Evolutionary conservation across 1,284 basidiomycete genomes (phyloP).

Genomic region (Ustilago crameri): DNA sequence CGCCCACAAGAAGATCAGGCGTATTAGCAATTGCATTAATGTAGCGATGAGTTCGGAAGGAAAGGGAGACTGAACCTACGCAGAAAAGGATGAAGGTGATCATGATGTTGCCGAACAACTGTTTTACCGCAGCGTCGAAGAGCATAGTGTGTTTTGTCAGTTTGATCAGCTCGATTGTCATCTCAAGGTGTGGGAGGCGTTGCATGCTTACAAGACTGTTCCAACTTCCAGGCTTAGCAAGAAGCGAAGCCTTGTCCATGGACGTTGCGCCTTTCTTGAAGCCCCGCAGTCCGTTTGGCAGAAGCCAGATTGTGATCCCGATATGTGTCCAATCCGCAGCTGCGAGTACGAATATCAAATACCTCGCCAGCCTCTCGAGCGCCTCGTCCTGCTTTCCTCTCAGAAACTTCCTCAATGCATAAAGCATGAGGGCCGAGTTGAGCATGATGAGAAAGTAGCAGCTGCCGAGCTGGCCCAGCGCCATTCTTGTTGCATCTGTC

Average conservation of each 20-base stretch:
- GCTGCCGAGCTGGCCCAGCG: slow-evolving; percentile 53
- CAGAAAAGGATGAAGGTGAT: slow-evolving; percentile 60
- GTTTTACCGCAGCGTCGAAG: not conserved
- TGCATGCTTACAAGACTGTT: slow-evolving; percentile 47
- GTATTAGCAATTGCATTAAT: too few species aligned
- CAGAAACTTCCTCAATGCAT: slow-evolving; percentile 34
- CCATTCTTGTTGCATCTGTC: slow-evolving; percentile 41
- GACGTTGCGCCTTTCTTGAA: slow-evolving; percentile 5
- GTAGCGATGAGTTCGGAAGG: too few species aligned
- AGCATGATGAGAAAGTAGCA: slow-evolving; percentile 62
- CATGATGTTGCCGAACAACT: slow-evolving; percentile 61
- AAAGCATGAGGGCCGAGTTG: slow-evolving; percentile 54
- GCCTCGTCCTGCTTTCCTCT: slow-evolving; percentile 16
- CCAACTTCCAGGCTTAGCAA: slow-evolving; percentile 38
- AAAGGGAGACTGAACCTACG: slow-evolving; percentile 21
- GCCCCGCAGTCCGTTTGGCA: slow-evolving; percentile 47
- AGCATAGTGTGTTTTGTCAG: slow-evolving; percentile 1
- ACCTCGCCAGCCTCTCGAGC: slow-evolving; percentile 40
- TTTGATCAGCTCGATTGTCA: not conserved
- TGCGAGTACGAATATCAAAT: slow-evolving; percentile 52
- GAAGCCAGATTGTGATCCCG: slow-evolving; percentile 47
- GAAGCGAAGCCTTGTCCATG: slow-evolving; percentile 23
- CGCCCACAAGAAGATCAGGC: not conserved
- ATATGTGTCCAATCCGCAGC: slow-evolving; percentile 63
- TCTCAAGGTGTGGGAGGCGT: not conserved